Evolutionary conservation across 1,139 yeast genomes (phyloP).

Genomic region (Diutina ranongensis): DNA sequence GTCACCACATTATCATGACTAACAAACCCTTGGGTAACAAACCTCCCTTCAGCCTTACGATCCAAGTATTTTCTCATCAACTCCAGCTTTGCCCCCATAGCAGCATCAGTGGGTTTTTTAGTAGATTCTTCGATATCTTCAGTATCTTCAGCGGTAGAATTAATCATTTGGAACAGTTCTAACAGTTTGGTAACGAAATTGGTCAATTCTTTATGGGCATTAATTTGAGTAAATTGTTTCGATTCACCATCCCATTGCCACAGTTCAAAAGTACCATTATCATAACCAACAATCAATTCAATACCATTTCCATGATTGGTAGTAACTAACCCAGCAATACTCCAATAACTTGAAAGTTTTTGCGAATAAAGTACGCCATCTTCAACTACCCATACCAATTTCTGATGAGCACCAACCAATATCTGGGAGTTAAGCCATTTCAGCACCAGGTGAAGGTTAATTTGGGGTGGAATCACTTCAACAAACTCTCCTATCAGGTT

Average conservation of each 20-base stretch:
- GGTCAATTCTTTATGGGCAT: neutral
- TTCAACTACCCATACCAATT: neutral
- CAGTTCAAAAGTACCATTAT: neutral
- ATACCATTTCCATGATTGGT: neutral
- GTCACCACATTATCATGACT: neutral
- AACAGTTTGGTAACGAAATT: neutral
- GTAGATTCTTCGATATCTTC: neutral
- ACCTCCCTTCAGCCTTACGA: neutral
- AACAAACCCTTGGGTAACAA: neutral
- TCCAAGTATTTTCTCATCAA: slow-evolving; percentile 2
- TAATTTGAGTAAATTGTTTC: neutral
- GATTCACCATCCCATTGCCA: neutral
- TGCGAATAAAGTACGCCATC: neutral
- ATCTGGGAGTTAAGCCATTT: slow-evolving; percentile 1
- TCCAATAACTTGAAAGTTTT: neutral
- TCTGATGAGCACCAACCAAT: neutral
- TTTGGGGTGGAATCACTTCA: neutral
- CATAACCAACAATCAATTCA: neutral
- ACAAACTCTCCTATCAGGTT: neutral
- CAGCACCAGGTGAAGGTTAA: neutral
- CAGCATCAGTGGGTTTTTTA: neutral
- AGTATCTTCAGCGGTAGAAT: slow-evolving; percentile 1
- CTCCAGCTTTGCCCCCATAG: neutral
- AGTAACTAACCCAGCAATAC: neutral
- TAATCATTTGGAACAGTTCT: slow-evolving; percentile 1